A percentile compares a stretch with the other conserved stretches of the same genome.
phyloP scores from a whole-genome alignment of 2,329 filamentous ascomycete species.

The Botrytis elliptica region DNA sequence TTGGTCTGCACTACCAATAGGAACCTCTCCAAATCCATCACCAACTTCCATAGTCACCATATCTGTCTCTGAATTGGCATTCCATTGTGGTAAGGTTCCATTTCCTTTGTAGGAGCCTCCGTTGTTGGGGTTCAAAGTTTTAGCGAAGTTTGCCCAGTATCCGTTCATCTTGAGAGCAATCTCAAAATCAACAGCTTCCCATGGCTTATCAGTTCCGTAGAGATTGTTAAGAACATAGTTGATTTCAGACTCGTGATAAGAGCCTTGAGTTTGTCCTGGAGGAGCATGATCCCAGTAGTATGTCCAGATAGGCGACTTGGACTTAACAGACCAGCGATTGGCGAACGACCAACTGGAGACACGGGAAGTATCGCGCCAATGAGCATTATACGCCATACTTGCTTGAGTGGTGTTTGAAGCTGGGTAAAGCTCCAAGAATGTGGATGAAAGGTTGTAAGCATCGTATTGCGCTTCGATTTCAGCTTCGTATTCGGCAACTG shows the following conservation, averaged over 20 bases:
- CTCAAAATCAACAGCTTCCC: constrained; percentile 34
- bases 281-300: constrained; percentile 40
- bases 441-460: constrained; percentile 14
- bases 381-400: constrained; percentile 29
- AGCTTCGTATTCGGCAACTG: constrained; percentile 34
- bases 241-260: constrained; percentile 38
- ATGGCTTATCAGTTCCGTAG: constrained; percentile 30
- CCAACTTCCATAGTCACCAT: neutral
- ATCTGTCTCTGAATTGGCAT: neutral
- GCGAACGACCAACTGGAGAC: constrained; percentile 36
- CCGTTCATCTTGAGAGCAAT: constrained; percentile 49
- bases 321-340: constrained; percentile 32
- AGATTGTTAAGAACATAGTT: constrained; percentile 40
- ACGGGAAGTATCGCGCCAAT: constrained; percentile 34
- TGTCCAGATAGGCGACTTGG: constrained; percentile 34
- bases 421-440: constrained; percentile 34
- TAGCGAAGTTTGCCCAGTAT: constrained; percentile 74
- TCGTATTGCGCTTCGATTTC: constrained; percentile 25
- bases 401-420: constrained; percentile 31
- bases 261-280: constrained; percentile 30
- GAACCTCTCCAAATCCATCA: constrained; percentile 6
- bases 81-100: constrained; percentile 6
- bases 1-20: constrained; percentile 5
- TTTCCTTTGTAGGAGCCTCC: neutral
- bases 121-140: constrained; percentile 62